These are phyloP conservation scores for Colletotrichum abscissum DNA, from an alignment of 2,329 filamentous ascomycete genomes.

Conservation along the genomic window DNA sequence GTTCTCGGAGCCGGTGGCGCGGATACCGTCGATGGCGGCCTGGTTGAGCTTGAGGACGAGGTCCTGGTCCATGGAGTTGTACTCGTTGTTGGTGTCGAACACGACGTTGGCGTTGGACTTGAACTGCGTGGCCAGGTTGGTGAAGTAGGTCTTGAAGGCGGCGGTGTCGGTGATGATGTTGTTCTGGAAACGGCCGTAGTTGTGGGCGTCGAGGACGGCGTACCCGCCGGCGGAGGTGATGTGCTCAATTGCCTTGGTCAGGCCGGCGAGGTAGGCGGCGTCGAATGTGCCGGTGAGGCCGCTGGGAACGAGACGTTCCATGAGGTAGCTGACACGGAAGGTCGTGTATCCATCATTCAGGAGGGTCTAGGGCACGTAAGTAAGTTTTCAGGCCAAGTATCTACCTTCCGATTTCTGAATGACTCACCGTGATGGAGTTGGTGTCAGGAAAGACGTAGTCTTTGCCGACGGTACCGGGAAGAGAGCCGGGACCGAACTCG, in stretches of 20 bases:
- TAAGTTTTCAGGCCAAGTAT: too few species aligned
- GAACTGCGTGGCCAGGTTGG: constrained; percentile 60
- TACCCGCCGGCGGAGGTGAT: constrained; percentile 49
- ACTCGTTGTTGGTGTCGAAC: constrained; percentile 72
- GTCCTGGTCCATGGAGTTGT: constrained; percentile 65
- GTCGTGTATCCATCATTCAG: constrained; percentile 65
- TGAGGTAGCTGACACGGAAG: constrained; percentile 66
- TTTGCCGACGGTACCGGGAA: constrained; percentile 67
- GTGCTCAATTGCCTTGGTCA: constrained; percentile 42
- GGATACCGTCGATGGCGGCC: constrained; percentile 67
- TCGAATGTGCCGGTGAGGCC: constrained; percentile 54
- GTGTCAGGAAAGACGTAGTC: constrained; percentile 73
- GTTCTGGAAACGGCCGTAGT: constrained; percentile 61
- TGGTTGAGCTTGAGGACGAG: constrained; percentile 68
- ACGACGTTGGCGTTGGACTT: constrained; percentile 61
- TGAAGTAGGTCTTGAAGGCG: constrained; percentile 64
- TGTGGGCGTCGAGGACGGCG: constrained; percentile 65
- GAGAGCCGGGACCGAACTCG: constrained; percentile 69
- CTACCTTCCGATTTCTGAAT: too few species aligned
- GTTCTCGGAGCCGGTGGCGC: constrained; percentile 60
- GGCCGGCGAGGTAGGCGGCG: constrained; percentile 52
- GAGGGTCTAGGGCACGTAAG: too few species aligned
- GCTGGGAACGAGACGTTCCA: constrained; percentile 64
- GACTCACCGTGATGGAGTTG: constrained; percentile 53
- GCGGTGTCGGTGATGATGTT: constrained; percentile 59